Evolutionary conservation across 2,329 filamentous ascomycete genomes (phyloP).

Genomic region (Sphaerulina populicola): DNA sequence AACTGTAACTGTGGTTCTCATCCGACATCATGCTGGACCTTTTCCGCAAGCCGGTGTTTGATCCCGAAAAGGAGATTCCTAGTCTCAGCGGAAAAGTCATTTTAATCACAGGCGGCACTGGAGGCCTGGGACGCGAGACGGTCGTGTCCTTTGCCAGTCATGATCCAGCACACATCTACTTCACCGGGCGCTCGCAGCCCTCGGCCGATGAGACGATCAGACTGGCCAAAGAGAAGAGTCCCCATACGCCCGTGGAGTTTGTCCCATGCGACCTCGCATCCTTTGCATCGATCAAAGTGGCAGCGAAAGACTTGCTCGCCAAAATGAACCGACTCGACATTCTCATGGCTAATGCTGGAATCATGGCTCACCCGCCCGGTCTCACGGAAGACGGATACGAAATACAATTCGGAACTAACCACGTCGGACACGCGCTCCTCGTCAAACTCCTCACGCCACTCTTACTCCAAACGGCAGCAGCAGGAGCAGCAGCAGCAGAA

Average conservation of each 20-base stretch:
- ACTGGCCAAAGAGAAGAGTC: conserved; percentile 31
- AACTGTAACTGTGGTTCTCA: too few species aligned
- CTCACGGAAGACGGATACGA: conserved; percentile 30
- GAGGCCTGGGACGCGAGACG: conserved; percentile 24
- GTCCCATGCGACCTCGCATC: conserved; percentile 27
- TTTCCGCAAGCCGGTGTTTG: conserved; percentile 17
- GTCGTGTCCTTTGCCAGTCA: conserved; percentile 45
- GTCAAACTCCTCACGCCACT: conserved; percentile 27
- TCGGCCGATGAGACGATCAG: conserved; percentile 41
- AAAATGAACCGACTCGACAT: conserved; percentile 21
- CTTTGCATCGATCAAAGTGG: conserved; percentile 19
- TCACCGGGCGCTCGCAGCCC: conserved; percentile 42
- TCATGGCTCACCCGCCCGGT: conserved; percentile 23
- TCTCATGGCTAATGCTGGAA: conserved; percentile 18
- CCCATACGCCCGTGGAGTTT: conserved; percentile 36
- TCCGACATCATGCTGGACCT: neutral
- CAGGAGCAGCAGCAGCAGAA: conserved; percentile 7
- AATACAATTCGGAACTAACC: conserved; percentile 31
- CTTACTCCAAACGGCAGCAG: conserved; percentile 22
- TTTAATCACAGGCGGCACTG: conserved; percentile 24
- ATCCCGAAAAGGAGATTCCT: conserved; percentile 23
- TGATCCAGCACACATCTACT: conserved; percentile 46
- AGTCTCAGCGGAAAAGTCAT: conserved; percentile 26
- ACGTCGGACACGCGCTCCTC: conserved; percentile 31
- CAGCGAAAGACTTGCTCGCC: conserved; percentile 18